Evolutionary conservation across 2,329 filamentous ascomycete species (phyloP).

Genomic region (Sporothrix brasiliensis): DNA sequence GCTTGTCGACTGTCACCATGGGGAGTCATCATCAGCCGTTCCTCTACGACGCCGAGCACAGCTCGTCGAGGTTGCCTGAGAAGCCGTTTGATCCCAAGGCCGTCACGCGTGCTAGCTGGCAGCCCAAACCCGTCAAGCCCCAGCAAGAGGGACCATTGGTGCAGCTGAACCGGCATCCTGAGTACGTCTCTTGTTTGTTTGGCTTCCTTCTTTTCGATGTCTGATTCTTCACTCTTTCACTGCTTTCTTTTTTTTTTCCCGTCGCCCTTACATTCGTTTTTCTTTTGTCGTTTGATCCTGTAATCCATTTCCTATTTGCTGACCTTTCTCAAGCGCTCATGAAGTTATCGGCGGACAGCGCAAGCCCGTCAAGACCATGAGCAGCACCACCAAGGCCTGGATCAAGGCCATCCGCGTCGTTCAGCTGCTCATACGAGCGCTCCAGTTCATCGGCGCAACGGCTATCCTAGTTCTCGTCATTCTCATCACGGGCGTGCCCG

Average conservation of each 20-base stretch:
- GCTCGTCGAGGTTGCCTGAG: conserved; percentile 57
- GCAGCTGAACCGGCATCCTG: conserved; percentile 82
- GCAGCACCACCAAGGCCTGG: conserved; percentile 66
- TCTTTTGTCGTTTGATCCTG: background rate
- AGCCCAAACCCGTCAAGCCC: conserved; percentile 62
- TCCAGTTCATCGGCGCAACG: conserved; percentile 69
- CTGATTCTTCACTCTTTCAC: background rate
- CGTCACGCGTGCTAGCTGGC: conserved; percentile 76
- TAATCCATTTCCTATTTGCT: background rate
- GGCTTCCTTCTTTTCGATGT: background rate
- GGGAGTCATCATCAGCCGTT: conserved; percentile 59
- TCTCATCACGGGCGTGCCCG: conserved; percentile 69
- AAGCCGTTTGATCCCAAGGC: conserved; percentile 82
- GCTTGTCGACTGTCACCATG: conserved; percentile 37
- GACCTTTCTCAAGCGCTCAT: conserved; percentile 54
- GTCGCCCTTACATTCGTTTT: background rate
- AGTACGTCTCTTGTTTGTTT: conserved; percentile 60
- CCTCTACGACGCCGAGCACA: conserved; percentile 64
- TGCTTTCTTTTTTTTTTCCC: background rate
- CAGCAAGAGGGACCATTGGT: conserved; percentile 76
- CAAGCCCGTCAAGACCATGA: conserved; percentile 66
- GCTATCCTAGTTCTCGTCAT: conserved; percentile 77
- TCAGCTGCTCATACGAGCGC: conserved; percentile 68
- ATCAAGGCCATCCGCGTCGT: conserved; percentile 70
- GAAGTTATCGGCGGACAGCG: conserved; percentile 65